phyloP scores from a whole-genome alignment of 768 basidiomycete species.

The Lanmaoa rubissima region DNA sequence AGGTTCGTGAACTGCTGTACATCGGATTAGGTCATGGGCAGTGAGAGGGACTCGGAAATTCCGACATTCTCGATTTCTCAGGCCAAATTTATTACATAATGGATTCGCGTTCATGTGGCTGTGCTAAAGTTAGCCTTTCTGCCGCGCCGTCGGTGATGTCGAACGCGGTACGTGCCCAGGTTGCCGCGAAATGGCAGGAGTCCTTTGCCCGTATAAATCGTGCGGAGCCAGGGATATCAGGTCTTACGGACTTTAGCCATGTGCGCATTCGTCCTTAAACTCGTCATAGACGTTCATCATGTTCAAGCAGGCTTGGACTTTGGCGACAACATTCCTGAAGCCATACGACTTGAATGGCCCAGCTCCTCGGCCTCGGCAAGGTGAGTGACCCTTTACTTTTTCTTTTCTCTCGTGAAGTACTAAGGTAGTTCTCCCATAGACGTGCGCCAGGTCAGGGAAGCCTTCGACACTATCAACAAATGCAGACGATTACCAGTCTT shows the following conservation, averaged over 20 bases:
- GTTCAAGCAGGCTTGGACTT: slow-evolving; percentile 55
- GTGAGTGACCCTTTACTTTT: slow-evolving; percentile 17
- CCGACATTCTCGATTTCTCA: no score
- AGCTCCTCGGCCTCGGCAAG: slow-evolving; percentile 28
- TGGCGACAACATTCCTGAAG: slow-evolving; percentile 51
- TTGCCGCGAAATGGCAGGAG: slow-evolving; percentile 70
- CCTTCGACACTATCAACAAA: slow-evolving; percentile 58
- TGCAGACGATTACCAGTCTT: slow-evolving; percentile 60
- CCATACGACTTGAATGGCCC: slow-evolving; percentile 51
- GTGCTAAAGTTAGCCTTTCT: slow-evolving; percentile 1
- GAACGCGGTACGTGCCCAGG: slow-evolving; percentile 60
- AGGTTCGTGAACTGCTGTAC: neutral
- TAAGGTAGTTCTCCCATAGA: slow-evolving; percentile 35
- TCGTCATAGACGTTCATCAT: neutral
- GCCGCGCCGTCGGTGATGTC: slow-evolving; percentile 46
- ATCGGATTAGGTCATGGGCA: slow-evolving; percentile 5
- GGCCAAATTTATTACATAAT: no score
- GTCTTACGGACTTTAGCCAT: slow-evolving; percentile 62
- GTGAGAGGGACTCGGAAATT: neutral
- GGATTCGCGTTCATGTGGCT: slow-evolving; percentile 19
- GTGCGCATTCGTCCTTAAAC: slow-evolving; percentile 31
- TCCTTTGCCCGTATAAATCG: slow-evolving; percentile 64
- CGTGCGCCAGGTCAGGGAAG: slow-evolving; percentile 47
- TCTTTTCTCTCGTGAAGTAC: neutral
- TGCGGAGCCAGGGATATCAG: slow-evolving; percentile 57